Base-by-base conservation (phyloP, 2,329 filamentous ascomycete genomes). In the Akanthomyces muscarius region DNA sequence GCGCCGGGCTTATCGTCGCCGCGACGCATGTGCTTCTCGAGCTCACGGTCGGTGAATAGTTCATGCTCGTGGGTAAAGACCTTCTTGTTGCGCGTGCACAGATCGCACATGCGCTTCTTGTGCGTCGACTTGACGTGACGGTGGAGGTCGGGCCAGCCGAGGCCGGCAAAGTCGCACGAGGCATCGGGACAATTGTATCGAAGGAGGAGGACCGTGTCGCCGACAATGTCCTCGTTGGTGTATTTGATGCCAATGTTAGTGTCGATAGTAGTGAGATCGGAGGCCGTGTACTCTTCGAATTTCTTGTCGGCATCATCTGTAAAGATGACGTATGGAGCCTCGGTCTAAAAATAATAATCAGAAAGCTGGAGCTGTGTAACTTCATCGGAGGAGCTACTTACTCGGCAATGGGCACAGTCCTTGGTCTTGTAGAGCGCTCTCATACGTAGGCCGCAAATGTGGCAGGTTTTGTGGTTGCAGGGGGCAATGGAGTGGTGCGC, bases 51-150 rank as follows among this genome's bases (percentile, higher is more conserved):
- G 0, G 90, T 89, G 74, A 97, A 98, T 1, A 99, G 83, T 66
- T 96, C 91, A 73, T 99, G 95, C 76, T 99, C 95, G 76, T 99
- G 95, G 1, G 95, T 97, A 70, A 99, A 99, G 41, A 97, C 92
- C 72, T 97, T 97, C 78, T 99, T 99, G 80, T 97, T 93, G 65
- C 92, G 83, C 7, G 93, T 84, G 76, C 93, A 97, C 13, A 97
- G 81, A 74, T 97, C 92, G 75, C 90, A 96, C 89, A 96, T 93
- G 73, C 90, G 88, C 78, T 94, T 96, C 67, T 88, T 83, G 78
- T 99, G 95, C 63, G 84, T 85, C 59, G 81, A 86, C 72, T 89
- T 90, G 63, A 97, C 94, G 80, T 99, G 92, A 69, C 92, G 79
- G 68, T 84, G 82, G 59, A 84, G 73, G 66, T 84, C 81, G 13